Conservation (phyloP, 2,329 filamentous ascomycete species). For the Colletotrichum sp. region DNA sequence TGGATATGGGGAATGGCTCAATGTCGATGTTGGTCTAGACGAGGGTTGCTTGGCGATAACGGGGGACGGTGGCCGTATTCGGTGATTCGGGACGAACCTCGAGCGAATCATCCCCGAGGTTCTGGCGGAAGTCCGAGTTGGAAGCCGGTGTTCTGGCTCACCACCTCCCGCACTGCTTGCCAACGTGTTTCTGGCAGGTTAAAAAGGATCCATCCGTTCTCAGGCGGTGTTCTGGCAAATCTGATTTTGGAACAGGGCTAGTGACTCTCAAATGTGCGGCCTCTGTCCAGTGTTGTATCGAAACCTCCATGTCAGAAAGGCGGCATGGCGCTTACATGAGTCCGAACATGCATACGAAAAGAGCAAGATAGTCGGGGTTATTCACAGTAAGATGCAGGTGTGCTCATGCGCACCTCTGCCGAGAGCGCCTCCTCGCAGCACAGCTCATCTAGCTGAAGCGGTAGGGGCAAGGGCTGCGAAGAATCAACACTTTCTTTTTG, state of each 20-base stretch:
- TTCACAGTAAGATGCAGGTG: not conserved
- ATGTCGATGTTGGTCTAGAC: not conserved
- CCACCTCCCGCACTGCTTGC: not conserved
- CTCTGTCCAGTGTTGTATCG: too few relatives aligned
- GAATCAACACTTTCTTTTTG: not conserved
- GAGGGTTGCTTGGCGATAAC: conserved; percentile 3
- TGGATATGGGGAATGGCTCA: not conserved
- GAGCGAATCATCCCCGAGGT: conserved; percentile 8
- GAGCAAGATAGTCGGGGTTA: not conserved
- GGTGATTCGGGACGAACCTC: conserved; percentile 7
- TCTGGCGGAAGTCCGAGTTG: not conserved
- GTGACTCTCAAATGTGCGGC: too few relatives aligned
- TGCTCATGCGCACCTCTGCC: not conserved
- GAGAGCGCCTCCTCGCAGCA: not conserved
- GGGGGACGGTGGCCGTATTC: not conserved
- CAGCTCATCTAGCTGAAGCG: not conserved
- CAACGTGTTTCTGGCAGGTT: not conserved
- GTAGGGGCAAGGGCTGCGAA: not conserved
- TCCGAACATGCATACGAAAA: not conserved
- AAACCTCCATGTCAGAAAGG: not conserved
- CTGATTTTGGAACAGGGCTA: rapidly evolving
- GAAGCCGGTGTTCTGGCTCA: not conserved
- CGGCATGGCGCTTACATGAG: not conserved
- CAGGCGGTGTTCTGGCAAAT: not conserved
- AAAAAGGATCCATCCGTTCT: not conserved